These are phyloP conservation scores for Neopestalotiopsis clavispora DNA, from an alignment of 2,329 filamentous ascomycete genomes.

Conservation along the genomic window DNA sequence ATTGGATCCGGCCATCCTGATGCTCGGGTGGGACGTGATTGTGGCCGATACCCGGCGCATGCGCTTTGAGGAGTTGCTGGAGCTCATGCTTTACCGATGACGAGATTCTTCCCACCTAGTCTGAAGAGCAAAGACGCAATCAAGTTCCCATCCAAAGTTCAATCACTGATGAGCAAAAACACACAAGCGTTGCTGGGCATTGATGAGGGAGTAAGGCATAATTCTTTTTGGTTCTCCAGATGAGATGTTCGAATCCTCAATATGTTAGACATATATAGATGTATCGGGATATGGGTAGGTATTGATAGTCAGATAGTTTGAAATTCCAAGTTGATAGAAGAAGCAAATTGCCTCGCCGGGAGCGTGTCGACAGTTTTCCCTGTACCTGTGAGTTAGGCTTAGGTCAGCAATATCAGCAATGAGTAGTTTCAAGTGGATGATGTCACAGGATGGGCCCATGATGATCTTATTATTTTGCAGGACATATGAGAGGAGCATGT, in stretches of 20 bases:
- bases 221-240: background rate
- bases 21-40: background rate
- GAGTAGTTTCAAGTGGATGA: no score
- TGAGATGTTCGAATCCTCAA: background rate
- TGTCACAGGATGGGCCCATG: no score
- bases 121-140: no score
- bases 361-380: no score
- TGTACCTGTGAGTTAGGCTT: no score
- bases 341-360: background rate
- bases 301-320: background rate
- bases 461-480: no score
- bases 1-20: conserved; percentile 4
- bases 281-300: background rate
- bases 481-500: no score
- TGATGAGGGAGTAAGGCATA: background rate
- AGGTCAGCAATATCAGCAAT: no score
- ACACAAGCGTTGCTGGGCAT: background rate
- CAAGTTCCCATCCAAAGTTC: background rate
- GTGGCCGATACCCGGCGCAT: conserved; percentile 6
- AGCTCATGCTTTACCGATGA: background rate
- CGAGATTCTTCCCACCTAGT: no score
- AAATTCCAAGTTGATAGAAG: background rate
- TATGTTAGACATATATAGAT: background rate
- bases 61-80: background rate
- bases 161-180: background rate